A percentile compares a stretch with the other conserved stretches of the same genome.
These are phyloP conservation scores for Microsporum canis DNA, from an alignment of 2,329 filamentous ascomycete species.

Conservation along the genomic window DNA sequence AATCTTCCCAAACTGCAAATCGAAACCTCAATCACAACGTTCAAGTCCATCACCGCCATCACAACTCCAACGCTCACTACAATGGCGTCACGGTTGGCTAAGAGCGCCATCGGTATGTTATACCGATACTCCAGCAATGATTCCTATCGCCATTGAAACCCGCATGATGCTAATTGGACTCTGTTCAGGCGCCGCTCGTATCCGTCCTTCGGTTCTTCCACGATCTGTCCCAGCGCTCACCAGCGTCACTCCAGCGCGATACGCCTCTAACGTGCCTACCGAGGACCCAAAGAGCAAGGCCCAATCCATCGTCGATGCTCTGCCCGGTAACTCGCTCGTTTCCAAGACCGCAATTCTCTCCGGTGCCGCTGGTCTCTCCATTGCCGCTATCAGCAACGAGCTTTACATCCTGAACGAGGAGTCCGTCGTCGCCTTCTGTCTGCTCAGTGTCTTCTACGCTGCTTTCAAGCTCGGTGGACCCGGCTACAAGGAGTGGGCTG, in stretches of 20 bases:
- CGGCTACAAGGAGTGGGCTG: slow-evolving; percentile 83
- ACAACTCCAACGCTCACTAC: slow-evolving; percentile 41
- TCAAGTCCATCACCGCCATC: slow-evolving; percentile 23
- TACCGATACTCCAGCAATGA: not conserved
- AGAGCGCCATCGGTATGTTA: slow-evolving; percentile 81
- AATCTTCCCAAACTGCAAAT: slow-evolving; percentile 23
- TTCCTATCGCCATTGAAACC: slow-evolving; percentile 4
- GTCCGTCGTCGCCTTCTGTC: slow-evolving; percentile 82
- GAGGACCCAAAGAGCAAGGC: slow-evolving; percentile 95
- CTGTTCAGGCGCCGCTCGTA: slow-evolving; percentile 72
- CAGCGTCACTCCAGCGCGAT: slow-evolving; percentile 56
- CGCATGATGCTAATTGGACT: slow-evolving; percentile 26
- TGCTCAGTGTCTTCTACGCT: slow-evolving; percentile 84
- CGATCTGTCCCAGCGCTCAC: slow-evolving; percentile 64
- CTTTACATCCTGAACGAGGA: slow-evolving; percentile 99
- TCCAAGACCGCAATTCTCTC: slow-evolving; percentile 97
- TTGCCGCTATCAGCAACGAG: slow-evolving; percentile 98
- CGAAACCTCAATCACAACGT: slow-evolving; percentile 17
- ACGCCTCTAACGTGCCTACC: slow-evolving; percentile 64
- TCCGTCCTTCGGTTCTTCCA: slow-evolving; percentile 69
- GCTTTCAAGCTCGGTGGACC: slow-evolving; percentile 91
- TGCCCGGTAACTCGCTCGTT: slow-evolving; percentile 82
- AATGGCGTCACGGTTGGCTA: slow-evolving; percentile 98
- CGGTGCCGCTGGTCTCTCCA: slow-evolving; percentile 74
- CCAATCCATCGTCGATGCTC: slow-evolving; percentile 82